Evolutionary conservation across 2,329 filamentous ascomycete genomes (phyloP).

Genomic region (Aaosphaeria arxii): DNA sequence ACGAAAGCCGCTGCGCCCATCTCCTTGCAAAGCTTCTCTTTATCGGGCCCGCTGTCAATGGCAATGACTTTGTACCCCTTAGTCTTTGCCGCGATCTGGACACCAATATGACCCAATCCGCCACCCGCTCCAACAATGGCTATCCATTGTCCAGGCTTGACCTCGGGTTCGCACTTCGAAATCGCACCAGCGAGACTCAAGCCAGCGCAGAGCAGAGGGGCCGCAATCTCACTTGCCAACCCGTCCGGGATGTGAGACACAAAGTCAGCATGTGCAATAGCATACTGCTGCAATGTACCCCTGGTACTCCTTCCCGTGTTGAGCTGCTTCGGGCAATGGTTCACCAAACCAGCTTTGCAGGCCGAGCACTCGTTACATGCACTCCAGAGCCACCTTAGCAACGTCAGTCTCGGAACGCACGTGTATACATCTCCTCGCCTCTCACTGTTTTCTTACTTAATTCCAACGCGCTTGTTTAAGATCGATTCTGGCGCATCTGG

Average conservation of each 20-base stretch:
- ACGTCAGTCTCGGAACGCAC: neutral
- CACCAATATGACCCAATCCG: conserved; percentile 72
- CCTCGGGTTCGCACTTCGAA: conserved; percentile 78
- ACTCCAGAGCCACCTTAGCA: conserved; percentile 39
- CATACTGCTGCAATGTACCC: conserved; percentile 36
- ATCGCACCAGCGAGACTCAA: conserved; percentile 71
- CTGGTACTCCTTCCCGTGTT: conserved; percentile 41
- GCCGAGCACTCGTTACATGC: conserved; percentile 39
- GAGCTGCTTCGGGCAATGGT: conserved; percentile 42
- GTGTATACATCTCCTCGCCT: neutral
- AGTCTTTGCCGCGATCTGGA: conserved; percentile 77
- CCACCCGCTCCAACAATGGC: conserved; percentile 84
- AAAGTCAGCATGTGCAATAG: conserved; percentile 30
- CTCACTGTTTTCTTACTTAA: conserved; percentile 25
- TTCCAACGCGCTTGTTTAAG: conserved; percentile 38
- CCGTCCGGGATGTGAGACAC: conserved; percentile 33
- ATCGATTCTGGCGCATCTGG: conserved; percentile 19
- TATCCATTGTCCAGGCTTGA: conserved; percentile 68
- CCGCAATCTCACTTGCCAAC: conserved; percentile 34
- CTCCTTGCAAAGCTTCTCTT: conserved; percentile 63
- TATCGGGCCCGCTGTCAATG: conserved; percentile 81
- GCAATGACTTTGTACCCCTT: conserved; percentile 83
- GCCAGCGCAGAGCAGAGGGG: conserved; percentile 35
- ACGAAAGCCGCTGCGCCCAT: conserved; percentile 73
- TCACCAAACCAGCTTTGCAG: conserved; percentile 36